Conservation (phyloP, 208 protist species). For the Strigomonas oncopelti region DNA sequence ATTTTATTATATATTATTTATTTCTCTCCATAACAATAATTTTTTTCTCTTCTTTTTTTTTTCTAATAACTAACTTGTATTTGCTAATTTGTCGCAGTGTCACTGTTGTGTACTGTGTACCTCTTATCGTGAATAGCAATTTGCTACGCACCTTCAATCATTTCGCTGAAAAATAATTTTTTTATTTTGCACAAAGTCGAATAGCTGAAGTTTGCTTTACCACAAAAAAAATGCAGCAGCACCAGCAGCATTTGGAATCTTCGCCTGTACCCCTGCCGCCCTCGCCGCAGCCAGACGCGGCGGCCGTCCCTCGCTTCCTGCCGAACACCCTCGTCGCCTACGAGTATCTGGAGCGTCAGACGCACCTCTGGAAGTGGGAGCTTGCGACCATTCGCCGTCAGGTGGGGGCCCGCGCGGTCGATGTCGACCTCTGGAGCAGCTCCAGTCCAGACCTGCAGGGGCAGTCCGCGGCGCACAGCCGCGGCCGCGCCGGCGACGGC, state of each 20-base stretch:
- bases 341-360: slow-evolving; percentile 27
- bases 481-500: background rate
- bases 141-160: too few species aligned
- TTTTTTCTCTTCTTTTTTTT: slow-evolving; percentile 1
- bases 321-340: slow-evolving; percentile 45
- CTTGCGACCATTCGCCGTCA: slow-evolving; percentile 20
- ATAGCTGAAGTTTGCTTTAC: background rate
- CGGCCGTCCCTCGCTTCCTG: background rate
- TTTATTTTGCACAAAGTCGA: too few species aligned
- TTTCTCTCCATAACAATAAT: background rate
- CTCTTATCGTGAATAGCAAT: too few species aligned
- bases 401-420: background rate
- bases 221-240: background rate
- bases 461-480: background rate
- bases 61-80: background rate
- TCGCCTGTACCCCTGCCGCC: background rate
- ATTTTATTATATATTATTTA: slow-evolving; percentile 7
- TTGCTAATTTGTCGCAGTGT: too few species aligned
- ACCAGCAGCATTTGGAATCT: background rate
- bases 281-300: background rate
- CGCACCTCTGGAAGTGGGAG: slow-evolving; percentile 18
- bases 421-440: slow-evolving; percentile 13
- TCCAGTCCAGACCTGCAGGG: slow-evolving; percentile 16
- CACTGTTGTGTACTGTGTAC: too few species aligned
- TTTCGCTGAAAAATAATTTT: too few species aligned